phyloP scores from a whole-genome alignment of 208 protist genomes.

The Herpetomonas tarakana region DNA sequence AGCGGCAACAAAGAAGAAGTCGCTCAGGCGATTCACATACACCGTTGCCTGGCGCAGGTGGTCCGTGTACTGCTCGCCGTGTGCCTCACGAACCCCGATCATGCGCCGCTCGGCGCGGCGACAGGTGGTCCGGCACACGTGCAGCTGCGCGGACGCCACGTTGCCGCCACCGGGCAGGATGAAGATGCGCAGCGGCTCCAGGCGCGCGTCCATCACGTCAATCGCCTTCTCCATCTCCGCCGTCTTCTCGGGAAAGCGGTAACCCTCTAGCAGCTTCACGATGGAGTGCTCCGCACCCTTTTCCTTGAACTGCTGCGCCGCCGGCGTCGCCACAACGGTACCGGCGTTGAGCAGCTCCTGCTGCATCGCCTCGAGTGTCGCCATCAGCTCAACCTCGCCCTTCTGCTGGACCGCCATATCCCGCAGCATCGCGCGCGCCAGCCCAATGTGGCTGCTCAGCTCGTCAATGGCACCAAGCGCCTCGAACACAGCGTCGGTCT shows the following conservation, averaged over 20 bases:
- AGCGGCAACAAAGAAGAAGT: constrained; percentile 72
- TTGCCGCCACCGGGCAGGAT: constrained; percentile 62
- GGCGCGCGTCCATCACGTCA: constrained; percentile 49
- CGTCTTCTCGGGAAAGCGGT: constrained; percentile 22
- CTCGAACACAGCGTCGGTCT: constrained; percentile 60
- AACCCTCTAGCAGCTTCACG: constrained; percentile 15
- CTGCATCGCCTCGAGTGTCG: constrained; percentile 45
- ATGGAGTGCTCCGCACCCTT: constrained; percentile 7
- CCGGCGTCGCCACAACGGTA: constrained; percentile 59
- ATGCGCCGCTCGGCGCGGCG: constrained; percentile 57
- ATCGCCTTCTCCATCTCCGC: constrained; percentile 51
- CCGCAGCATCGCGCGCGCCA: constrained; percentile 28
- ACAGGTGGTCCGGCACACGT: constrained; percentile 64
- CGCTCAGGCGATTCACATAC: constrained; percentile 72
- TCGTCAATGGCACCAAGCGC: constrained; percentile 63
- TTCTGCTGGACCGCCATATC: constrained; percentile 10
- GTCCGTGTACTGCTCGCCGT: constrained; percentile 27
- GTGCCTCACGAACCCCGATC: constrained; percentile 30
- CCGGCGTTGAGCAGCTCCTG: constrained; percentile 65
- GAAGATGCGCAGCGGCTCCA: constrained; percentile 55
- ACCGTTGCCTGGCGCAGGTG: constrained; percentile 31
- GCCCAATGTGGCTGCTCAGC: constrained; percentile 49
- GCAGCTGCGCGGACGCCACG: constrained; percentile 39
- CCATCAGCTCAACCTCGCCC: constrained; percentile 20
- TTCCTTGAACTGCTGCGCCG: constrained; percentile 13